A percentile compares a stretch with the other conserved stretches of the same genome.
phyloP scores from a whole-genome alignment of 495 filamentous ascomycete species.

The Terfezia claveryi region DNA sequence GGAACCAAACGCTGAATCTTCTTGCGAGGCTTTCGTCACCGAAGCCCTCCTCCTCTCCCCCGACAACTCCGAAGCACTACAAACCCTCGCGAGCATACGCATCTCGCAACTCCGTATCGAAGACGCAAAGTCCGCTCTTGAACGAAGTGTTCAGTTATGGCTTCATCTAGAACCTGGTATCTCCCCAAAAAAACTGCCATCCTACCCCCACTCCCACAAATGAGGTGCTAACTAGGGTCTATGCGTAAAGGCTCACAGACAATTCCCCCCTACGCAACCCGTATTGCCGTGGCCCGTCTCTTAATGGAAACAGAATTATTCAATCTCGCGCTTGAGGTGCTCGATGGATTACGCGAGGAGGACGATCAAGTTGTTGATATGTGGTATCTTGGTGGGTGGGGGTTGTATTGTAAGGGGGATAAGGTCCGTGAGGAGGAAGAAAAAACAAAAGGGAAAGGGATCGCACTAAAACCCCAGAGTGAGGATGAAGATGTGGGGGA shows the following conservation, averaged over 20 bases:
- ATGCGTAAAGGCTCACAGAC: not conserved
- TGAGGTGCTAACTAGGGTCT: too few relatives aligned
- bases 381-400: conserved; percentile 94
- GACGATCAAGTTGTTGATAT: conserved; percentile 86
- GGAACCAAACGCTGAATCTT: conserved; percentile 67
- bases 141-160: conserved; percentile 57
- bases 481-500: conserved; percentile 5
- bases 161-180: conserved; percentile 32
- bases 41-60: conserved; percentile 64
- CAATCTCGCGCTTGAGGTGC: conserved; percentile 59
- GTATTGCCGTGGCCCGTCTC: conserved; percentile 63
- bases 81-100: conserved; percentile 79
- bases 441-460: conserved; percentile 12
- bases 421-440: conserved; percentile 23
- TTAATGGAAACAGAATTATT: conserved; percentile 79
- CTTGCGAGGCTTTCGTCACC: conserved; percentile 66
- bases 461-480: not conserved
- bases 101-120: conserved; percentile 61
- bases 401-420: conserved; percentile 53
- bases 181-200: too few relatives aligned
- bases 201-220: too few relatives aligned
- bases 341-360: conserved; percentile 62
- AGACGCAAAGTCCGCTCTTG: conserved; percentile 60
- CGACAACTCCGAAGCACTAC: conserved; percentile 57
- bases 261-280: conserved; percentile 61